phyloP scores from a whole-genome alignment of 2,329 filamentous ascomycete species.

The Emergomyces africanus region DNA sequence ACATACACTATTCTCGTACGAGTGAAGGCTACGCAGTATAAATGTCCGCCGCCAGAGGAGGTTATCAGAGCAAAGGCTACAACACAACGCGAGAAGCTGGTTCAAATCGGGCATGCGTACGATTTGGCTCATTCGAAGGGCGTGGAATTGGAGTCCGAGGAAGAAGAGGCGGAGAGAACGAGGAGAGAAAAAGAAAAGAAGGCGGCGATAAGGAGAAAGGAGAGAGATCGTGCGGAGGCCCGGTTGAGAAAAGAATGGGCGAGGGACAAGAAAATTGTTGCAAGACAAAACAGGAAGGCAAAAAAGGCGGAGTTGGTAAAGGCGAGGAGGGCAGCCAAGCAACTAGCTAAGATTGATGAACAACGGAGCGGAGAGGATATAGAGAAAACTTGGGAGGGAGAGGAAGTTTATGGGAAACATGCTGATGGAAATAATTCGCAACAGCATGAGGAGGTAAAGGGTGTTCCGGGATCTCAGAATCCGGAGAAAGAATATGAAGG shows the following conservation, averaged over 20 bases:
- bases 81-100: slow-evolving; percentile 56
- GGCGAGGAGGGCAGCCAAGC: slow-evolving; percentile 7
- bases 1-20: slow-evolving; percentile 66
- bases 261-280: slow-evolving; percentile 24
- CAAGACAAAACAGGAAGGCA: slow-evolving; percentile 20
- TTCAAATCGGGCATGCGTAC: slow-evolving; percentile 35
- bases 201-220: slow-evolving; percentile 22
- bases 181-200: slow-evolving; percentile 20
- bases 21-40: slow-evolving; percentile 51
- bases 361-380: slow-evolving; percentile 1
- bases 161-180: slow-evolving; percentile 22
- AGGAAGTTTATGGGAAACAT: neutral
- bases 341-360: neutral
- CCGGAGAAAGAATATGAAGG: neutral
- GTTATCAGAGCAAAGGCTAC: slow-evolving; percentile 54
- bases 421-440: neutral
- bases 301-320: slow-evolving; percentile 13
- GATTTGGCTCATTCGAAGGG: slow-evolving; percentile 36
- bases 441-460: neutral
- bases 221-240: slow-evolving; percentile 26
- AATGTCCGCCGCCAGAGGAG: slow-evolving; percentile 47
- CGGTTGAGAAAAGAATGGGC: slow-evolving; percentile 30
- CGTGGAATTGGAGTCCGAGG: slow-evolving; percentile 23
- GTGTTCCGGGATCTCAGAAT: neutral
- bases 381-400: neutral